A percentile compares a stretch with the other conserved stretches of the same genome.
These are phyloP conservation scores for Kwoniella heveanensis DNA, from an alignment of 768 basidiomycete species.

Conservation along the genomic window DNA sequence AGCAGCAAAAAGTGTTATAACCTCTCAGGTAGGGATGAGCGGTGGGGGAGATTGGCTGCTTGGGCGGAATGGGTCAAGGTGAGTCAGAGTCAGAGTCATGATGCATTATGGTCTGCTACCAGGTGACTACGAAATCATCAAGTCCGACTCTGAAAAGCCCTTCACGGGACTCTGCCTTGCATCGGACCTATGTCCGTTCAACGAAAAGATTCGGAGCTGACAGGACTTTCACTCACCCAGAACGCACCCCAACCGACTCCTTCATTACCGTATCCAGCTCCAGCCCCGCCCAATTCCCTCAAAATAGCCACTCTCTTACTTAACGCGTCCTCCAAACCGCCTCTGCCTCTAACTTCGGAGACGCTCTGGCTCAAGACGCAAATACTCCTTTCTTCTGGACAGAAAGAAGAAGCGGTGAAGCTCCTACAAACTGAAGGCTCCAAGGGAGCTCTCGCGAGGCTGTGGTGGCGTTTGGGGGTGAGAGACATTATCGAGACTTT, in stretches of 20 bases:
- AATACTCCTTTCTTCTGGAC: constrained; percentile 31
- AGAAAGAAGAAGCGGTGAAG: constrained; percentile 23
- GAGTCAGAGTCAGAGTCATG: constrained; percentile 15
- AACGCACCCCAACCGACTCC: constrained; percentile 30
- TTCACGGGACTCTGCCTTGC: too few relatives aligned
- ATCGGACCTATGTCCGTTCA: neutral
- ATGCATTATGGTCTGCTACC: too few relatives aligned
- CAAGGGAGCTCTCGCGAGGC: constrained; percentile 23
- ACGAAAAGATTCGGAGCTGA: neutral
- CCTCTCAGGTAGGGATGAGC: constrained; percentile 25
- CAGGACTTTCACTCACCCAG: constrained; percentile 6
- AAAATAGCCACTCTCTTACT: constrained; percentile 24
- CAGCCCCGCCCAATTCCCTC: constrained; percentile 19
- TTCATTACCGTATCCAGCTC: constrained; percentile 20
- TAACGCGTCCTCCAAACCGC: constrained; percentile 13
- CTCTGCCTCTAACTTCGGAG: constrained; percentile 31
- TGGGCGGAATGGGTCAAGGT: constrained; percentile 46
- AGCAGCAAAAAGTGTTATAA: constrained; percentile 45
- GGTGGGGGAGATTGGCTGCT: constrained; percentile 43
- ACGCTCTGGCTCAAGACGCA: constrained; percentile 43
- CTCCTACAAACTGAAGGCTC: constrained; percentile 20
- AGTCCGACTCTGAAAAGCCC: neutral
- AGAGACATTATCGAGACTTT: constrained; percentile 23
- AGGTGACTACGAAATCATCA: neutral
- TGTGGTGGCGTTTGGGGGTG: constrained; percentile 33